These are phyloP conservation scores for Botrytis paeoniae DNA, from an alignment of 2,329 filamentous ascomycete genomes.

Conservation along the genomic window DNA sequence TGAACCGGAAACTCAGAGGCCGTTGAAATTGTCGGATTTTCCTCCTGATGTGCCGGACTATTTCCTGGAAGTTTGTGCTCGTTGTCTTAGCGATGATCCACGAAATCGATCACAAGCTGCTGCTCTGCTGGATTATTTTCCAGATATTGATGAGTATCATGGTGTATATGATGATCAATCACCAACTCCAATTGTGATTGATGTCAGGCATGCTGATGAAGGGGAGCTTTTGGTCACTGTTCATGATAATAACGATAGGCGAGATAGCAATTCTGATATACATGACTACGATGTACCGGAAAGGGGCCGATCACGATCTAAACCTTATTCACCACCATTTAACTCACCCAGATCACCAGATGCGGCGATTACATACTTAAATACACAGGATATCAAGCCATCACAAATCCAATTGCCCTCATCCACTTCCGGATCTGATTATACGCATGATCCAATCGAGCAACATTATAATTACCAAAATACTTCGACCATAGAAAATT, in stretches of 20 bases:
- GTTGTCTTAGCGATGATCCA: constrained; percentile 73
- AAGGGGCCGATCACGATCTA: constrained; percentile 36
- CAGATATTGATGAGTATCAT: constrained; percentile 39
- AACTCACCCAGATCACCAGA: constrained; percentile 7
- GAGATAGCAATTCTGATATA: background rate
- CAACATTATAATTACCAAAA: constrained; percentile 5
- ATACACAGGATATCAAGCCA: background rate
- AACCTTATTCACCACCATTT: constrained; percentile 21
- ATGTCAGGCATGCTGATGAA: constrained; percentile 30
- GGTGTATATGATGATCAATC: constrained; percentile 19
- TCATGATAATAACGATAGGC: constrained; percentile 7
- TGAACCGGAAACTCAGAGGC: constrained; percentile 80
- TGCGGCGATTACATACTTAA: background rate
- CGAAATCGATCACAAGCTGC: constrained; percentile 70
- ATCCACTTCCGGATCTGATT: constrained; percentile 24
- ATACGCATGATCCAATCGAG: constrained; percentile 19
- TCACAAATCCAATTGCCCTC: constrained; percentile 20
- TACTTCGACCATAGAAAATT: constrained; percentile 13
- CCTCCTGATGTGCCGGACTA: constrained; percentile 70
- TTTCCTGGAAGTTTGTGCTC: constrained; percentile 71
- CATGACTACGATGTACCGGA: constrained; percentile 29
- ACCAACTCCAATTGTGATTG: constrained; percentile 33
- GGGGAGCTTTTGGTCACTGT: constrained; percentile 14
- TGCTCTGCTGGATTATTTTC: constrained; percentile 68
- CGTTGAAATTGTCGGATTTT: constrained; percentile 55